These are phyloP conservation scores for Aspergillus pseudotamarii DNA, from an alignment of 2,329 filamentous ascomycete species.

Conservation along the genomic window DNA sequence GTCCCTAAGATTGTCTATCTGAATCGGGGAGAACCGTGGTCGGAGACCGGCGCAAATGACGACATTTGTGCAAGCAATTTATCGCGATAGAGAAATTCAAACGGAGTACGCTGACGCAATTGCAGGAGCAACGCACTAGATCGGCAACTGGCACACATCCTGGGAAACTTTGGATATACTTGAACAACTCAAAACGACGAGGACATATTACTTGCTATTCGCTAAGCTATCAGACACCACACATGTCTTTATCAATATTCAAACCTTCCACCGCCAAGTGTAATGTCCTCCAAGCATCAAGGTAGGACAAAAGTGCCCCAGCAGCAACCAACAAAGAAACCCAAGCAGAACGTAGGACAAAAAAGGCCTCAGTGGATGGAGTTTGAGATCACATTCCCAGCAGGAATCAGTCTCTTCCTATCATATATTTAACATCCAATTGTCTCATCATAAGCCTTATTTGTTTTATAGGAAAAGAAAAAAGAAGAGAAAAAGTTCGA, in stretches of 20 bases:
- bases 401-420: slow-evolving; percentile 53
- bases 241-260: not conserved
- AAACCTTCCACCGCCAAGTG: not conserved
- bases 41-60: not conserved
- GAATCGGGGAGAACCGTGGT: not conserved
- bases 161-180: too few relatives aligned
- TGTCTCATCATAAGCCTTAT: slow-evolving; percentile 48
- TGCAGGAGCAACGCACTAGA: too few relatives aligned
- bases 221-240: not conserved
- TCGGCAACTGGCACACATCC: not conserved
- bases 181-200: too few relatives aligned
- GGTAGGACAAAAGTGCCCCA: not conserved
- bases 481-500: slow-evolving; percentile 16
- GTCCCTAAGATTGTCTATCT: not conserved
- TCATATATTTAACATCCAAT: slow-evolving; percentile 42
- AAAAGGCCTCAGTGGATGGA: slow-evolving; percentile 46
- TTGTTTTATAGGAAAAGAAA: slow-evolving; percentile 21
- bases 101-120: not conserved
- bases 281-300: not conserved
- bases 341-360: slow-evolving; percentile 5
- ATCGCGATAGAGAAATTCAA: not conserved
- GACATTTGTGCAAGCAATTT: not conserved
- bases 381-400: slow-evolving; percentile 43
- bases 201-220: not conserved
- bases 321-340: not conserved